phyloP scores from a whole-genome alignment of 352 stramenopile genomes.

The Phytophthora sp. region DNA sequence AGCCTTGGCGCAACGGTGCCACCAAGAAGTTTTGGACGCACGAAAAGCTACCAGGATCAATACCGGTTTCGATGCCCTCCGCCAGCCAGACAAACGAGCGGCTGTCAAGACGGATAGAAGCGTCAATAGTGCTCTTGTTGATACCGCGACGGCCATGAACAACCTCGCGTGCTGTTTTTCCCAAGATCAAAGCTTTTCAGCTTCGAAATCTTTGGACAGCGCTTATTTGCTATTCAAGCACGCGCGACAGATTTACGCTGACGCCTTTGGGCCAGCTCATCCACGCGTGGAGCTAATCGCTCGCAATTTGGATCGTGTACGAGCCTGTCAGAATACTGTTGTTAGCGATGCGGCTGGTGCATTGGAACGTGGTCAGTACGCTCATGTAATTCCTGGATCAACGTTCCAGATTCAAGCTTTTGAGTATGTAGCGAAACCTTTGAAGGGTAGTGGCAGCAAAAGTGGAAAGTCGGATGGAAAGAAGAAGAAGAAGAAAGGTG shows the following conservation, averaged over 20 bases:
- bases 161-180: constrained; percentile 76
- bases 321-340: constrained; percentile 44
- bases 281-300: constrained; percentile 50
- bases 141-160: constrained; percentile 78
- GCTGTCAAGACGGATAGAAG: constrained; percentile 7
- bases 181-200: constrained; percentile 47
- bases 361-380: constrained; percentile 58
- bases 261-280: constrained; percentile 51
- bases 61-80: neutral
- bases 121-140: constrained; percentile 31
- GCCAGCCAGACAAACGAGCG: constrained; percentile 8
- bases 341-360: constrained; percentile 52
- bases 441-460: constrained; percentile 21
- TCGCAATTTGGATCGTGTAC: constrained; percentile 57
- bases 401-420: constrained; percentile 74
- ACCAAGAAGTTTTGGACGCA: constrained; percentile 56
- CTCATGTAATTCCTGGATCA: constrained; percentile 66
- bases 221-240: constrained; percentile 68
- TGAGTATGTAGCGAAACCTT: constrained; percentile 37
- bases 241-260: constrained; percentile 50
- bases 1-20: constrained; percentile 53
- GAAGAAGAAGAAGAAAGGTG: constrained; percentile 55
- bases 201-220: constrained; percentile 45
- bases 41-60: constrained; percentile 37
- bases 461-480: constrained; percentile 39